Evolutionary conservation across 805 yeast genomes (phyloP).

Genomic region (Lipomyces orientalis): DNA sequence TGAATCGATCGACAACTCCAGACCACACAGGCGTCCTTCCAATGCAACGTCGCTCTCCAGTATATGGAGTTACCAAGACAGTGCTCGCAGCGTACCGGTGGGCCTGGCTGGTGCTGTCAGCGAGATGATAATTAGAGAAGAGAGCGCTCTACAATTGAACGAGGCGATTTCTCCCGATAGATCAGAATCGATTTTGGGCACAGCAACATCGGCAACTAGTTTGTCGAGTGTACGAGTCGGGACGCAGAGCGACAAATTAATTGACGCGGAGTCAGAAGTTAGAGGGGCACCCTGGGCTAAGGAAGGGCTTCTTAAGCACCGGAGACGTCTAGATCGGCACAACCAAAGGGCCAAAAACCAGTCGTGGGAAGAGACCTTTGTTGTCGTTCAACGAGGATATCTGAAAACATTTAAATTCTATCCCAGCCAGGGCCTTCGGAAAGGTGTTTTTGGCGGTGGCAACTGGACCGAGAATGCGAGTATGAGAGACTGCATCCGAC

Average conservation of each 20-base stretch:
- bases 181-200: too few relatives aligned
- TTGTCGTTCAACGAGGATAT: conserved; percentile 73
- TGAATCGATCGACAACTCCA: too few relatives aligned
- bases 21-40: too few relatives aligned
- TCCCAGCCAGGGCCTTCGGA: conserved; percentile 38
- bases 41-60: too few relatives aligned
- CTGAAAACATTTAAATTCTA: conserved; percentile 62
- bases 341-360: conserved; percentile 33
- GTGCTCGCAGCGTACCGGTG: conserved; percentile 16
- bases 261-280: conserved; percentile 66
- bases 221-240: too few relatives aligned
- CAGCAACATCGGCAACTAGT: too few relatives aligned
- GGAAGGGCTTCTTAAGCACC: conserved; percentile 64
- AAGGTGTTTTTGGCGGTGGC: conserved; percentile 59
- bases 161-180: too few relatives aligned
- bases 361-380: conserved; percentile 59
- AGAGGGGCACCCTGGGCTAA: conserved; percentile 80
- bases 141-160: neutral
- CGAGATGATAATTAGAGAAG: conserved; percentile 42
- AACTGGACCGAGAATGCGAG: conserved; percentile 72
- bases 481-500: conserved; percentile 58
- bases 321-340: conserved; percentile 41
- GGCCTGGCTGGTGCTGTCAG: conserved; percentile 45
- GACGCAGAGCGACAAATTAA: conserved; percentile 9
- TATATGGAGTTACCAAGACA: too few relatives aligned